Evolutionary conservation across 2,329 filamentous ascomycete genomes (phyloP), one percentile per base, ranked within the genome.

Genomic region (Bipolaris victoriae): DNA sequence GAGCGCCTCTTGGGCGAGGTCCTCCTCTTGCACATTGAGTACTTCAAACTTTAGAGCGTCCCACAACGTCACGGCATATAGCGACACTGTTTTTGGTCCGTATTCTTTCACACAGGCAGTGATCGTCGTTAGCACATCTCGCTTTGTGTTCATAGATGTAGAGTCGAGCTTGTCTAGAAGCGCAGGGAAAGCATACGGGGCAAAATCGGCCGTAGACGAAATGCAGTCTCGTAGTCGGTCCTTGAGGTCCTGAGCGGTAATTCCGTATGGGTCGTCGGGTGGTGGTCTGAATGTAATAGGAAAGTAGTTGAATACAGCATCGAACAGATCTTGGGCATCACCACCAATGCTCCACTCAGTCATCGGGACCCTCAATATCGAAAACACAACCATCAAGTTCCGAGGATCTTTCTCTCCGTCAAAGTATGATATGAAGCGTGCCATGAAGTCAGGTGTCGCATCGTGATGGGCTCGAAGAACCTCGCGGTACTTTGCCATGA

Each of bases 251-350:
- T 89, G 86, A 2, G 87, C 85, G 2, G 87, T 89, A 59, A 90
- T 89, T 1, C 86, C 85, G 60, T 89, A 90, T 1, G 87, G 87
- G 67, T 90, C 87, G 62, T 89, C 86, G 10, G 86, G 87, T 1
- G 87, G 88, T 10, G 87, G 87, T 66, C 85, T 83, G 74, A 90
- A 90, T 0, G 87, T 89, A 63, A 90, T 89, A 0, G 87, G 87
- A 68, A 90, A 90, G 72, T 90, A 90, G 66, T 88, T 89, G 74
- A 89, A 90, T 16, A 88, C 86, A 3, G 86, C 82, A 62, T 90
- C 88, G 68, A 90, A 90, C 43, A 89, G 78, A 29, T 82, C 80
- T 68, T 76, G 57, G 7, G 83, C 83, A 71, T 88, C 81, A 37
- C 80, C 80, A 3, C 81, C 80, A 57, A 89, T 84, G 62, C 86